Base-by-base conservation (phyloP, 176 grass and related monocot genomes). In the Zoysia pacifica region DNA sequence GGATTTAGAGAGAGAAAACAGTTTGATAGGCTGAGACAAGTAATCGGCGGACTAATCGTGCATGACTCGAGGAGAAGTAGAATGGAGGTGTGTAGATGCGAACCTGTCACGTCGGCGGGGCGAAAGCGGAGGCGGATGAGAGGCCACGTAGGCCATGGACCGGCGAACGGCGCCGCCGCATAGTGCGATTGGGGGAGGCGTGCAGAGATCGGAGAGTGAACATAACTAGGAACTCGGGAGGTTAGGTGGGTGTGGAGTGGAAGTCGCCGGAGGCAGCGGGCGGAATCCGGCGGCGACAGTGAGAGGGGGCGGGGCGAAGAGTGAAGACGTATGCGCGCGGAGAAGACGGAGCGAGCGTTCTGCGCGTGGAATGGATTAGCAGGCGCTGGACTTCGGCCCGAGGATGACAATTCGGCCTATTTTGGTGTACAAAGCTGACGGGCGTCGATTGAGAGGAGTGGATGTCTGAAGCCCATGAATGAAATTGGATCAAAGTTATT, bases 91-190 rank as follows among this genome's bases (percentile, higher is more conserved):
- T 18, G 71, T 70, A 82, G 72, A 81, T 11, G 16, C 2, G 72
- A 66, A 4, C 58, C 48, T 66, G 56, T 85, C 87, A 89, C 87
- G 82, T 89, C 64, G 70, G 40, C 7, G 62, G 13, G 77, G 82
- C 8, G 65, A 48, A 72, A 77, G 72, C 47, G 49, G 69, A 54
- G 80, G 87, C 49, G 65, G 76, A 43, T 63, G 64, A 8, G 77
- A 16, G 72, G 77, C 87, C 82, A 89, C 87, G 82, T 89, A 75
- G 53, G 47, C 11, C 62, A 39, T 2, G 19, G 47, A 9, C 59
- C n/a, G 54, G 18, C 15, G 14, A 12, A 3, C 61, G 15, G 6
- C 54, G 48, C 85, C 48, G 50, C n/a, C n/a, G 79, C 61, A 50
- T 62, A 35, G 39, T 64, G 48, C 0, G 53, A 84, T 48, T 4